These are phyloP conservation scores for Aegilops bicornis DNA, from an alignment of 176 grass and related monocot genomes.

Conservation along the genomic window DNA sequence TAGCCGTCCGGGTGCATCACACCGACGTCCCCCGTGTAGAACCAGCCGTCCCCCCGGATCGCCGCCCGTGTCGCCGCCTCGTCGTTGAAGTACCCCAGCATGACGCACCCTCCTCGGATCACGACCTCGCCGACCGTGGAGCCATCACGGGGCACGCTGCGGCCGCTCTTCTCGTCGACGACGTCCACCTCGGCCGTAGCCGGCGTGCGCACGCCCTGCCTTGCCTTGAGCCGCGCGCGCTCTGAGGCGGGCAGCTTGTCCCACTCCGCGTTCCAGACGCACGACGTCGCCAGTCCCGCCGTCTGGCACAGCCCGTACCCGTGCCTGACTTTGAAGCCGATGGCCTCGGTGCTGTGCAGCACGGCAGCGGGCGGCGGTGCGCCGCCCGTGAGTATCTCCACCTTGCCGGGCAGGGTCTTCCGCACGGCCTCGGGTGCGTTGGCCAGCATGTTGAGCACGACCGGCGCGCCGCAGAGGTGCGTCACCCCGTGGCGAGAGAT, in stretches of 20 bases:
- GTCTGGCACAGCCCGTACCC: constrained; percentile 84
- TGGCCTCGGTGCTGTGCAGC: constrained; percentile 52
- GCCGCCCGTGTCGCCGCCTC: constrained; percentile 38
- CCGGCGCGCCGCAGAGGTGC: constrained; percentile 79
- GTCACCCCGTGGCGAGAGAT: constrained; percentile 40
- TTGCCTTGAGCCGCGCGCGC: constrained; percentile 64
- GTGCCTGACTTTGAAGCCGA: constrained; percentile 71
- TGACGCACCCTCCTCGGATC: constrained; percentile 50
- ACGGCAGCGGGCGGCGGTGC: constrained; percentile 67
- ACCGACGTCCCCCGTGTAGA: constrained; percentile 13
- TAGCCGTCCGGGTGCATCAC: constrained; percentile 86
- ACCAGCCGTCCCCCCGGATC: constrained; percentile 54
- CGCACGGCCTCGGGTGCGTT: constrained; percentile 43
- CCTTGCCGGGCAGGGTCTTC: constrained; percentile 40
- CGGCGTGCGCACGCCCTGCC: constrained; percentile 64
- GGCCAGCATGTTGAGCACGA: constrained; percentile 84
- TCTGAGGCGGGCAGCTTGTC: constrained; percentile 51
- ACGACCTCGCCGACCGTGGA: constrained; percentile 67
- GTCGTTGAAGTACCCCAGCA: constrained; percentile 71
- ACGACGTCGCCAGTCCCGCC: constrained; percentile 46
- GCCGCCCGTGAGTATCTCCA: constrained; percentile 61
- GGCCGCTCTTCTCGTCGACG: constrained; percentile 15
- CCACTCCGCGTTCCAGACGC: constrained; percentile 77
- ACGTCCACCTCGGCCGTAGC: constrained; percentile 11
- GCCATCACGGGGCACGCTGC: constrained; percentile 54